Base-by-base conservation (phyloP, 2,329 filamentous ascomycete genomes). In the Ophiocordyceps camponoti-saundersi region DNA sequence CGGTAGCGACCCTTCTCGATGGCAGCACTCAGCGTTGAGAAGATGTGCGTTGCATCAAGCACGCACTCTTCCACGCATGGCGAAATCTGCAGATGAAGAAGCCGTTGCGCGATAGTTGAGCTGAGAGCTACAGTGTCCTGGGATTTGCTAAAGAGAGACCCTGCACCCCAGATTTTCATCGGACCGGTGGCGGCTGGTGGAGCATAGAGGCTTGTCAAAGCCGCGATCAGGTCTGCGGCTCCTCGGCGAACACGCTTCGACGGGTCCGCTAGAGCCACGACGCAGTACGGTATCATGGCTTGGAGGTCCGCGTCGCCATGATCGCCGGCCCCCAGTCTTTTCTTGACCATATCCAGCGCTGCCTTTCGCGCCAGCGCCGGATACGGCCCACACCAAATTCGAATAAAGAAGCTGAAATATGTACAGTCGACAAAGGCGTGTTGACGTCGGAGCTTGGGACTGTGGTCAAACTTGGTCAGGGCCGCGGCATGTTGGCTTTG, bases 21-120 rank as follows among this genome's bases (percentile, higher is more conserved):
- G 12, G 58, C 55, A 6, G 58, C 54, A 43, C 65, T 65, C 6
- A 95, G 60, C 2, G 80, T 72, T 20, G 75, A 75, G 23, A 73
- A 67, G 42, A 95, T 71, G 50, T 92, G 80, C 26, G 73, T 75
- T 4, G 77, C 67, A 57, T 96, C 88, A 53, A 95, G 75, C 3
- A 90, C 72, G 56, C 82, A 93, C 62, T 95, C 92, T 62, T 95
- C 89, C 11, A 95, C 65, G 2, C 74, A 76, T 0, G 85, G 85
- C 20, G 86, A 61, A n/a, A 95, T 64, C 36, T 83, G 70, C 20
- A 76, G 69, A 20, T 77, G 71, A 1, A 92, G 57, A 20, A 93
- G 63, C 48, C 76, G 79, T 42, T 72, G 66, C 2, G 68, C 66
- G 47, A 81, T 72, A 22, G 79, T 72, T 1, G 66, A 57, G 3